Base-by-base conservation (phyloP, 345 rosid species). In the Rhizophora apiculata region DNA sequence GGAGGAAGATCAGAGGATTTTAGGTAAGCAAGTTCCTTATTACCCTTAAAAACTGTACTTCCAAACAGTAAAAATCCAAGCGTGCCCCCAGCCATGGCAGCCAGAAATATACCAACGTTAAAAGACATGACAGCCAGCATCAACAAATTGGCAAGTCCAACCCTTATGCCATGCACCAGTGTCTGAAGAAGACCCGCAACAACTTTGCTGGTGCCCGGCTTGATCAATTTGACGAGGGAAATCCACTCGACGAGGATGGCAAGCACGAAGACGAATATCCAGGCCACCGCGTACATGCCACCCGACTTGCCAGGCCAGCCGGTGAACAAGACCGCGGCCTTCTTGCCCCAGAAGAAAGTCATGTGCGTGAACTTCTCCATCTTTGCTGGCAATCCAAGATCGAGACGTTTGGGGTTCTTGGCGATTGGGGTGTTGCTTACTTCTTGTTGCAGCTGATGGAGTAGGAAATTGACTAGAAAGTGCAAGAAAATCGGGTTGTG, bases 111-210 rank as follows among this genome's bases (percentile, higher is more conserved):
- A 3, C 81, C 75, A 3, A 36, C 21, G n/a, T 78, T 58, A 11
- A 72, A 76, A 0, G 86, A 78, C 82, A 83, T 81, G 53, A 83
- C 63, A 0, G 78, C 78, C 2, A 81, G 60, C 86, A 83, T 83
- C 2, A 71, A 67, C 64, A 83, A 18, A 67, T 76, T 71, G 37
- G 77, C 79, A 8, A 61, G 74, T 2, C 53, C 63, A 1, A 66
- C 59, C 55, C 81, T 78, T 5, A 73, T 36, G 31, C 58, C 30
- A 5, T 70, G 72, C 81, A 78, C 24, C 6, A 30, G 24, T 0
- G 82, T 78, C 36, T 74, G 82, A 18, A 71, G 16, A n/a, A 73
- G 37, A 65, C 76, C 73, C 0, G 76, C 75, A 0, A 24, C n/a
- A 0, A 60, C 56, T 10, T 68, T 16, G 39, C 6, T 22, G 37